These are phyloP conservation scores for Blastobotrys peoriensis DNA, from an alignment of 805 yeast species.

Conservation along the genomic window DNA sequence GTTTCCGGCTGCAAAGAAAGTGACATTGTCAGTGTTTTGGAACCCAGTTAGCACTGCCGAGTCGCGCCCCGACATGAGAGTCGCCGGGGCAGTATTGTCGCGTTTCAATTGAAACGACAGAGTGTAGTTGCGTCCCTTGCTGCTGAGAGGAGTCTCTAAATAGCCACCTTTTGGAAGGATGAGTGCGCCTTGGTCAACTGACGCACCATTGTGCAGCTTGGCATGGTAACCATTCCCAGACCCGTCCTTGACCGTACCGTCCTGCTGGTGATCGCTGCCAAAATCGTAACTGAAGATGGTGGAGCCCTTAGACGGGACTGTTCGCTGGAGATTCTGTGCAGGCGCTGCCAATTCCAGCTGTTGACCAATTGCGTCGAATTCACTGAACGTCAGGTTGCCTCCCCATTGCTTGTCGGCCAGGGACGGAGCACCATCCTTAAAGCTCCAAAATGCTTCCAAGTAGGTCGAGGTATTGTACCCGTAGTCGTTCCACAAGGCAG, in stretches of 20 bases:
- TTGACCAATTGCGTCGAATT: not conserved
- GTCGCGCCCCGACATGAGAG: not conserved
- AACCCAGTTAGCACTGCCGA: not conserved
- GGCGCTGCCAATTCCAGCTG: not conserved
- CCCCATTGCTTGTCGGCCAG: constrained; percentile 4
- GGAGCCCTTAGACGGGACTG: not conserved
- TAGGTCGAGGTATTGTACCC: not conserved
- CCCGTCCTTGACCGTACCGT: not conserved
- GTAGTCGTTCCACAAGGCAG: constrained; percentile 1
- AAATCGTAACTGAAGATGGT: constrained; percentile 1
- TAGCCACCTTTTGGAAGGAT: not conserved
- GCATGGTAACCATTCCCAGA: constrained; percentile 1
- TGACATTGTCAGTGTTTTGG: not conserved
- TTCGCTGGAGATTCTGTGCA: constrained; percentile 1
- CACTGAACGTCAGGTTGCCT: not conserved
- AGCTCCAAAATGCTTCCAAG: not conserved
- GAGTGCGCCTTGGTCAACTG: not conserved
- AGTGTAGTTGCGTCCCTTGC: constrained; percentile 6
- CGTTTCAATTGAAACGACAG: constrained; percentile 1
- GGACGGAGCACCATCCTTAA: constrained; percentile 1
- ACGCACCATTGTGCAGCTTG: not conserved
- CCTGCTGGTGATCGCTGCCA: not conserved
- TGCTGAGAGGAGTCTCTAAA: constrained; percentile 2
- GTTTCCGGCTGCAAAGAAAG: constrained; percentile 6
- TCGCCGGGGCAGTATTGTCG: not conserved